Evolutionary conservation across 1,284 basidiomycete genomes (phyloP).

Genomic region (Clitocybe nebularis): DNA sequence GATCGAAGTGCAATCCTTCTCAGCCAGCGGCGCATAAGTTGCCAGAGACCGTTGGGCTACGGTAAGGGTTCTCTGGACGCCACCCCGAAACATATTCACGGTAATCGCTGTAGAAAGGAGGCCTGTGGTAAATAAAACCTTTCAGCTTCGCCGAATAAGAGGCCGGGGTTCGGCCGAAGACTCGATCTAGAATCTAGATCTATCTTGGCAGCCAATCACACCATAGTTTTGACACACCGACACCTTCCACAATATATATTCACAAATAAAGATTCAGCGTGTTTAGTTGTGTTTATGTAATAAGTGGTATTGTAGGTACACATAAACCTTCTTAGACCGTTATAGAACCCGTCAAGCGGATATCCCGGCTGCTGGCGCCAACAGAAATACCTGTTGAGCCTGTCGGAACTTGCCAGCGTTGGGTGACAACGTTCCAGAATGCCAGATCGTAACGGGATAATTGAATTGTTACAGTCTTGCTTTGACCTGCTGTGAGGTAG

Average conservation of each 20-base stretch:
- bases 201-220: no score
- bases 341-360: conserved; percentile 36
- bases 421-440: conserved; percentile 40
- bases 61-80: conserved; percentile 17
- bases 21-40: conserved; percentile 46
- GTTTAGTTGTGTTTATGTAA: no score
- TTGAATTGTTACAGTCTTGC: conserved; percentile 35
- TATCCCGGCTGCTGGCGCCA: conserved; percentile 46
- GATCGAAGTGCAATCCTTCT: conserved; percentile 76
- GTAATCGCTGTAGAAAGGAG: no score
- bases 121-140: no score
- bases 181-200: no score
- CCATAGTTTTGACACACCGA: no score
- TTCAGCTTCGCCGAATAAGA: no score
- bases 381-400: conserved; percentile 41
- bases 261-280: no score
- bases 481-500: conserved; percentile 37
- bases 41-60: conserved; percentile 40
- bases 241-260: no score
- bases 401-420: conserved; percentile 42
- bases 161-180: no score
- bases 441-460: conserved; percentile 41
- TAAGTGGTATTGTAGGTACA: no score
- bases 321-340: conserved; percentile 20
- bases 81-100: conserved; percentile 13